Base-by-base conservation (phyloP, 164 flowering plant species). In the Buxus sempervirens region DNA sequence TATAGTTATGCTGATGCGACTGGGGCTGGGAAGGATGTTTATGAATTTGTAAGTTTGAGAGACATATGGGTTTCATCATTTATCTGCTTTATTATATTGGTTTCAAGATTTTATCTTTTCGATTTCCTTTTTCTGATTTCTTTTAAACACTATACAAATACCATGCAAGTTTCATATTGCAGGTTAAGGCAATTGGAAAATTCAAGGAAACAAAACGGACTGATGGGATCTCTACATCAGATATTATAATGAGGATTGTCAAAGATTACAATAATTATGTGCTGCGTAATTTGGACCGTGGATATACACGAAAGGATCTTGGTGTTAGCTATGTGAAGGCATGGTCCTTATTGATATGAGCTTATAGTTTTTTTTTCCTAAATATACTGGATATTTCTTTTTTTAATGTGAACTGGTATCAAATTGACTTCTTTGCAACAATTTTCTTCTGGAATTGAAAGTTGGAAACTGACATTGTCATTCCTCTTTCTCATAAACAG, bases 21-120 rank as follows among this genome's bases (percentile, higher is more conserved):
- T 78, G 93, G 93, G 55, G 83, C 88, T 68, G 88, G 86, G 49
- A 86, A 84, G 1, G 90, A 86, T 81, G 93, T 88, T 42, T 88
- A 88, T 72, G 93, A 86, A 78, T 88, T 83, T 77, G 90, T 88
- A 75, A 81, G 93, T 79, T 62, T 21, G n/a, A 55, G 22, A 64
- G 54, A 60, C 36, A 32, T 32, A 0, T 21, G 49, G 38, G 41
- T 41, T 27, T 1, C 23, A 56, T 41, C 42, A 28, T 28, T 60
- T 3, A 19, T 54, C 57, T 18, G 12, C 28, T 23, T 24, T n/a
- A n/a, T 25, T 24, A 10, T 56, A 4, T 21, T 9, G 7, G 3
- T 32, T 32, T 32, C n/a, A n/a, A n/a, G n/a, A n/a, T n/a, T n/a
- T n/a, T n/a, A n/a, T n/a, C n/a, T n/a, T n/a, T n/a, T n/a, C n/a